Conservation (phyloP, 2,329 filamentous ascomycete genomes). For the Scedosporium minutisporum region DNA sequence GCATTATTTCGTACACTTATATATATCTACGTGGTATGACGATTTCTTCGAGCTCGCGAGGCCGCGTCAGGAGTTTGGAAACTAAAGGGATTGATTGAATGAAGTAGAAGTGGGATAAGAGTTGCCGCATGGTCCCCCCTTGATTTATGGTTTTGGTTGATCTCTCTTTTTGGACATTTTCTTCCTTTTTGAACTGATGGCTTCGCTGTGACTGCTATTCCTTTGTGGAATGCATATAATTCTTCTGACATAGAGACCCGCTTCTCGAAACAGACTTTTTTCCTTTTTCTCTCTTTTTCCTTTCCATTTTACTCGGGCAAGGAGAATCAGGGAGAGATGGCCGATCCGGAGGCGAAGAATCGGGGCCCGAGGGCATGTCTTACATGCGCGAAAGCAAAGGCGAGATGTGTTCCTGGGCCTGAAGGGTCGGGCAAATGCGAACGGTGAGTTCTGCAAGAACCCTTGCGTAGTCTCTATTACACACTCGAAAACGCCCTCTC, state of each 20-base stretch:
- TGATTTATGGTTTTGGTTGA: not conserved
- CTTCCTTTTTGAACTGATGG: not conserved
- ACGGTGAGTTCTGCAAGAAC: constrained; percentile 24
- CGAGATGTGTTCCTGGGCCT: constrained; percentile 35
- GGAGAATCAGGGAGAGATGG: not conserved
- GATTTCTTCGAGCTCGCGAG: too few species aligned
- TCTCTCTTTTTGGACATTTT: not conserved
- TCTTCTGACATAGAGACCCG: not conserved
- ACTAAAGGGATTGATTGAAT: too few species aligned
- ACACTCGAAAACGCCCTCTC: too few species aligned
- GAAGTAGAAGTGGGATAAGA: not conserved
- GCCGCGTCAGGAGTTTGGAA: too few species aligned
- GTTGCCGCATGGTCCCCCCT: not conserved
- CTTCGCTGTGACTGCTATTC: not conserved
- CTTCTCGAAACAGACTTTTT: not conserved
- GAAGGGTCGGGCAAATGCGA: constrained; percentile 32
- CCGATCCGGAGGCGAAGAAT: constrained; percentile 7
- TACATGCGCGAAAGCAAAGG: constrained; percentile 43
- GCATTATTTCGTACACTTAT: too few species aligned
- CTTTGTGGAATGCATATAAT: not conserved
- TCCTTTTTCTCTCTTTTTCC: not conserved
- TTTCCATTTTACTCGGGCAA: not conserved
- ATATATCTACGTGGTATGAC: too few species aligned
- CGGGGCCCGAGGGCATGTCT: constrained; percentile 40
- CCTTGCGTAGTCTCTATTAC: too few species aligned